Evolutionary conservation across 2,329 filamentous ascomycete species (phyloP).

Genomic region (Neofusicoccum kwambonambiense): DNA sequence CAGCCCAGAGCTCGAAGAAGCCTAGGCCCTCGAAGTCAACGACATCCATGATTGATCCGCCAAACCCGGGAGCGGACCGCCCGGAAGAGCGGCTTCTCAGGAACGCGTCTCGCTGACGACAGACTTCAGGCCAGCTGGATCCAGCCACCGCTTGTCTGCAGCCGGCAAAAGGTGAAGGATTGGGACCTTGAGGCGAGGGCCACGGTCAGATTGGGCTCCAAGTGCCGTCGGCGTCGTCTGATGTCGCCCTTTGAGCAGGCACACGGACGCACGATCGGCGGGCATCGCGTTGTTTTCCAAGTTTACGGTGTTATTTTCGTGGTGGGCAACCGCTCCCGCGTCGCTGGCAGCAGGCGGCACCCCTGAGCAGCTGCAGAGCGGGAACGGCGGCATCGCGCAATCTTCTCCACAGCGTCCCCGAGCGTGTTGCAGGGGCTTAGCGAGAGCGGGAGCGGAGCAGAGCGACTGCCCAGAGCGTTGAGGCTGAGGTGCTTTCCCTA

Average conservation of each 20-base stretch:
- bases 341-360: neutral
- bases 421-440: conserved; percentile 11
- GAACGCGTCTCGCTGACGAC: neutral
- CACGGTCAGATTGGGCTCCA: neutral
- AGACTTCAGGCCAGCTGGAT: neutral
- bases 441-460: conserved; percentile 12
- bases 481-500: conserved; percentile 16
- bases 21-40: neutral
- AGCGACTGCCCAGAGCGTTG: conserved; percentile 11
- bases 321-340: neutral
- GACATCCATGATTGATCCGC: neutral
- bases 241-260: neutral
- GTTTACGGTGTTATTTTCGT: neutral
- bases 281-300: neutral
- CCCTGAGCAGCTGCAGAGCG: conserved; percentile 6
- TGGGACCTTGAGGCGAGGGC: neutral
- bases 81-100: neutral
- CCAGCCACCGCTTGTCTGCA: neutral
- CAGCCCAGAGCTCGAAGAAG: conserved; percentile 4
- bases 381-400: conserved; percentile 14
- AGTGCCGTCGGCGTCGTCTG: too few relatives aligned
- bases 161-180: neutral
- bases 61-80: neutral
- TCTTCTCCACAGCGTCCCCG: conserved; percentile 10
- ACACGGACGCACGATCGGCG: neutral